Percentiles rank a stretch among this genome's conserved stretches.
Conservation (phyloP, 352 stramenopile species). For the Aphanomyces cochlioides region DNA sequence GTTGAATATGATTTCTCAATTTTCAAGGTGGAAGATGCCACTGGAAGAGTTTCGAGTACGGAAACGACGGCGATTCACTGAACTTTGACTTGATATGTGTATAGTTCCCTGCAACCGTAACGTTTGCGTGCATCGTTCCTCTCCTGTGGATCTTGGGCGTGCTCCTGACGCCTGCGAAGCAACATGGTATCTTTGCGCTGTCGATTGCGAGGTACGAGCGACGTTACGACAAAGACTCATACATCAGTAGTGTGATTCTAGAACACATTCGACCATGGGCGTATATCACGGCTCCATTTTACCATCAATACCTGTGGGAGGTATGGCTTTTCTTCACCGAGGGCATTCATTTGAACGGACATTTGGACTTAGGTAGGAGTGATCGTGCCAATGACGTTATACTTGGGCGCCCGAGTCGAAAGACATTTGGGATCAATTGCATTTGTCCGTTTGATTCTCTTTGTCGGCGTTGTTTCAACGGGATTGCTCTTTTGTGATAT, state of each 20-base stretch:
- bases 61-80: too few species aligned
- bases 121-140: constrained; percentile 54
- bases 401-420: constrained; percentile 73
- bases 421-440: constrained; percentile 58
- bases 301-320: constrained; percentile 75
- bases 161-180: constrained; percentile 65
- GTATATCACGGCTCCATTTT: constrained; percentile 81
- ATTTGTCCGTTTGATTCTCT: constrained; percentile 63
- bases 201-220: constrained; percentile 67
- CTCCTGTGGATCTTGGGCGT: constrained; percentile 68
- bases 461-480: constrained; percentile 66
- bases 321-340: constrained; percentile 31
- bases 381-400: constrained; percentile 60
- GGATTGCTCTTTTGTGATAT: constrained; percentile 74
- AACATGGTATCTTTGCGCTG: constrained; percentile 68
- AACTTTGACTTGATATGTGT: background rate
- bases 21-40: background rate
- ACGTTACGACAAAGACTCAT: background rate
- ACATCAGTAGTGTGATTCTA: constrained; percentile 59
- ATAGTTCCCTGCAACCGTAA: constrained; percentile 68
- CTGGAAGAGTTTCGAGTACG: constrained; percentile 25
- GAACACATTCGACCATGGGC: constrained; percentile 83
- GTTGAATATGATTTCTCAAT: background rate
- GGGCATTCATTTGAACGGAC: too few species aligned
- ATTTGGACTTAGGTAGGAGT: constrained; percentile 45